These are phyloP conservation scores for Wallacemonas sp. DNA, from an alignment of 208 protist genomes.

Conservation along the genomic window DNA sequence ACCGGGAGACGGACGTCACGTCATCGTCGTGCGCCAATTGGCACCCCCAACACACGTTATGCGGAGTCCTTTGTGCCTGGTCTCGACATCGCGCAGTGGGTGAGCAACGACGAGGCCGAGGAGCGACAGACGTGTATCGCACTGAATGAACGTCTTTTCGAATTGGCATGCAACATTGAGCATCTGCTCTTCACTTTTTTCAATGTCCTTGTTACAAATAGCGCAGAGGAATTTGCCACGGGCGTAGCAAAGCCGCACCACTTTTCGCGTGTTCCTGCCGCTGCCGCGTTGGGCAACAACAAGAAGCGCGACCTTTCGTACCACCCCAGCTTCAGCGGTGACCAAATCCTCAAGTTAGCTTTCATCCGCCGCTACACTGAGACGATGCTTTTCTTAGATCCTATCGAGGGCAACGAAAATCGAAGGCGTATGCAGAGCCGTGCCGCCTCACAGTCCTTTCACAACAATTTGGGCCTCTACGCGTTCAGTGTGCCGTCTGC, in stretches of 20 bases:
- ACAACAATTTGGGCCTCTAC: background rate
- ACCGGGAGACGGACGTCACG: background rate
- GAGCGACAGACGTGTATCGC: conserved; percentile 52
- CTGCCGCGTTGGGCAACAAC: conserved; percentile 7
- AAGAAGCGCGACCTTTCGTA: conserved; percentile 2
- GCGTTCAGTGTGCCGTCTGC: no score
- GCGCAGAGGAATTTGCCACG: conserved; percentile 37
- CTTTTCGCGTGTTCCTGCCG: conserved; percentile 34
- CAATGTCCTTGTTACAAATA: conserved; percentile 42
- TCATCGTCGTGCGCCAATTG: background rate
- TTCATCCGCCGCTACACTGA: conserved; percentile 24
- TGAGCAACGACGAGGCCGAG: conserved; percentile 43
- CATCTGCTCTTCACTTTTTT: conserved; percentile 54
- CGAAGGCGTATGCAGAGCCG: conserved; percentile 5
- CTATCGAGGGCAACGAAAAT: conserved; percentile 17
- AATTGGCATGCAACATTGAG: conserved; percentile 38
- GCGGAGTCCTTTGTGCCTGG: conserved; percentile 44
- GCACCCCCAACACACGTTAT: conserved; percentile 31
- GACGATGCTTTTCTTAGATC: conserved; percentile 18
- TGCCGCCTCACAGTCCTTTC: background rate
- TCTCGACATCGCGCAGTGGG: conserved; percentile 46
- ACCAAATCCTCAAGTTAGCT: conserved; percentile 19
- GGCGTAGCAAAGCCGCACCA: conserved; percentile 28
- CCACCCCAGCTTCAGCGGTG: conserved; percentile 6
- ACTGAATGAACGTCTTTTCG: conserved; percentile 48